Evolutionary conservation across 2,329 filamentous ascomycete genomes (phyloP).

Genomic region (Exophiala lecanii-corni): DNA sequence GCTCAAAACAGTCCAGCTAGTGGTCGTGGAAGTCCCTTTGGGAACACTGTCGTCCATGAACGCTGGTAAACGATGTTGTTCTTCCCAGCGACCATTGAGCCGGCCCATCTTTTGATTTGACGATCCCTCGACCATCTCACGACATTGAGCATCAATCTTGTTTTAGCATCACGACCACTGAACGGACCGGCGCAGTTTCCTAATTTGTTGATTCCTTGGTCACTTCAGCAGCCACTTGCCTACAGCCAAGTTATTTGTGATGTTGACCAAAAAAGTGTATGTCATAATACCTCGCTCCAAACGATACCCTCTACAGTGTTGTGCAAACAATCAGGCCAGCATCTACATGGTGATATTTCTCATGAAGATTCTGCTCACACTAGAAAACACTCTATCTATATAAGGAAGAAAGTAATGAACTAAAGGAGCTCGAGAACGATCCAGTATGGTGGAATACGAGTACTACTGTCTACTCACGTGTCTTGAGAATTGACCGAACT

Average conservation of each 20-base stretch:
- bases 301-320: background rate
- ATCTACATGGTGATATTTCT: too few relatives aligned
- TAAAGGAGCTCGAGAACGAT: too few relatives aligned
- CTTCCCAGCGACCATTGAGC: too few relatives aligned
- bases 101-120: background rate
- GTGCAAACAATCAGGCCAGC: background rate
- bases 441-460: background rate
- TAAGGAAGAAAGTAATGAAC: too few relatives aligned
- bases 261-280: too few relatives aligned
- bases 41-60: conserved; percentile 11
- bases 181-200: background rate
- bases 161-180: background rate
- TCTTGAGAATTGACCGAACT: background rate
- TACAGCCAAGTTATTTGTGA: too few relatives aligned
- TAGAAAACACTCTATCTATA: too few relatives aligned
- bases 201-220: too few relatives aligned
- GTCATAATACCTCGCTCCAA: background rate
- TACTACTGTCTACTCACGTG: background rate
- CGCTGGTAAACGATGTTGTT: conserved; percentile 11
- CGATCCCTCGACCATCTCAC: background rate
- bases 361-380: too few relatives aligned
- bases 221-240: too few relatives aligned
- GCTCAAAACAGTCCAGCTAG: conserved; percentile 15
- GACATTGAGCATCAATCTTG: background rate
- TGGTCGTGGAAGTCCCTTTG: conserved; percentile 17